Evolutionary conservation across 2,329 filamentous ascomycete species (phyloP).

Genomic region (Penicillium griseofulvum): DNA sequence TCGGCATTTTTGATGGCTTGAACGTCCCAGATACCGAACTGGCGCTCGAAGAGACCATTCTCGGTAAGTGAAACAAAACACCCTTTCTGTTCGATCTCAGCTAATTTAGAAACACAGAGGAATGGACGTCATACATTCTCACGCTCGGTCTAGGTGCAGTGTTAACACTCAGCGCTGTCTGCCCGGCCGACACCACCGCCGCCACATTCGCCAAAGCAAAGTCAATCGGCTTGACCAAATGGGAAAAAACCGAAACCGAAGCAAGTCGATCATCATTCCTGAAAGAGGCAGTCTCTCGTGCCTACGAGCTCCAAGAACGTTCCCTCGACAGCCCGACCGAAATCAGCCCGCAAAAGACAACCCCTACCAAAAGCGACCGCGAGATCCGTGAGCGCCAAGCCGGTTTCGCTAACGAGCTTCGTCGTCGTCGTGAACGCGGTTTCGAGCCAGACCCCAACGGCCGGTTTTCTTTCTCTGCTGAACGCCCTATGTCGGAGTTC

Average conservation of each 20-base stretch:
- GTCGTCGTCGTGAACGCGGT: conserved; percentile 22
- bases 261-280: conserved; percentile 57
- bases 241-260: conserved; percentile 50
- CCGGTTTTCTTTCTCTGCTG: conserved; percentile 28
- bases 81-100: not conserved
- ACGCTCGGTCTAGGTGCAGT: conserved; percentile 58
- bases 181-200: conserved; percentile 38
- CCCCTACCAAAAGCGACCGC: conserved; percentile 13
- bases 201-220: conserved; percentile 54
- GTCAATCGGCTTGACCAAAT: conserved; percentile 56
- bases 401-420: conserved; percentile 35
- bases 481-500: conserved; percentile 43
- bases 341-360: conserved; percentile 11
- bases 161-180: conserved; percentile 50
- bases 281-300: conserved; percentile 58
- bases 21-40: conserved; percentile 46
- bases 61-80: conserved; percentile 43
- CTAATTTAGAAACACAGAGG: conserved; percentile 44
- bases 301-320: conserved; percentile 52
- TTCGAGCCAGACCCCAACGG: conserved; percentile 10
- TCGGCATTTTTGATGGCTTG: conserved; percentile 57
- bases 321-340: not conserved
- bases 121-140: conserved; percentile 61
- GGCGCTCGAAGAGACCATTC: conserved; percentile 49
- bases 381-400: conserved; percentile 30